Conservation (phyloP, 306 rosid species). For the Sphenostylis stenocarpa region DNA sequence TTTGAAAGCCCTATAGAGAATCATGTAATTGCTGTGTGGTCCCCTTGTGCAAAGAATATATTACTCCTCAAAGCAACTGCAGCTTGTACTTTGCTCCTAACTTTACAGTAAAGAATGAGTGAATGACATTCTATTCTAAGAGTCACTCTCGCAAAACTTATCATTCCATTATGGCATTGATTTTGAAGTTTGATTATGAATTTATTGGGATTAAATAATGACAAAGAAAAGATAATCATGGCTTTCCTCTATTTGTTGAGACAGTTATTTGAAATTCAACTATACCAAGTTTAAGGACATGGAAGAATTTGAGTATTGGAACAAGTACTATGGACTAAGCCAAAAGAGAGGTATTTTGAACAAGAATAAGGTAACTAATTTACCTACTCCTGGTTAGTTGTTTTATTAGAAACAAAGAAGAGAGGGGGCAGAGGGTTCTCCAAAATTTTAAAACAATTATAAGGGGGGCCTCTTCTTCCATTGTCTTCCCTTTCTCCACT, state of each 20-base stretch:
- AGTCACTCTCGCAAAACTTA: not conserved
- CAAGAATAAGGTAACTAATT: constrained; percentile 15
- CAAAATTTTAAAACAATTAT: constrained; percentile 23
- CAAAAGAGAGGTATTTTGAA: not conserved
- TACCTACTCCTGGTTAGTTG: not conserved
- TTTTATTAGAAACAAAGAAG: not conserved
- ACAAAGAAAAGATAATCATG: not conserved
- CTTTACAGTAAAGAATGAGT: constrained; percentile 34
- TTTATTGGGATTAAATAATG: not conserved
- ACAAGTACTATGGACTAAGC: constrained; percentile 25
- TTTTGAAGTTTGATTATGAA: not conserved
- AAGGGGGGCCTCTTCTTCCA: constrained; percentile 20
- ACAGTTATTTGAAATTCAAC: constrained; percentile 23
- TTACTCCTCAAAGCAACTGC: constrained; percentile 35
- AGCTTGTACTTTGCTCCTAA: constrained; percentile 38
- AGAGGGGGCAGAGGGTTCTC: not conserved
- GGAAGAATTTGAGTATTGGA: constrained; percentile 4
- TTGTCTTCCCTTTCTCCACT: constrained; percentile 23
- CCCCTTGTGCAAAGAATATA: constrained; percentile 54
- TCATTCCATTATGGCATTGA: constrained; percentile 6
- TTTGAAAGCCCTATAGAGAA: constrained; percentile 44
- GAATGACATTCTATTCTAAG: constrained; percentile 36
- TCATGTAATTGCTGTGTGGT: constrained; percentile 52
- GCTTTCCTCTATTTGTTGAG: constrained; percentile 27
- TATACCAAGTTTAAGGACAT: not conserved